Conservation (phyloP, 371 early-diverging fungal genomes). For the Sporodiniella umbellata region DNA sequence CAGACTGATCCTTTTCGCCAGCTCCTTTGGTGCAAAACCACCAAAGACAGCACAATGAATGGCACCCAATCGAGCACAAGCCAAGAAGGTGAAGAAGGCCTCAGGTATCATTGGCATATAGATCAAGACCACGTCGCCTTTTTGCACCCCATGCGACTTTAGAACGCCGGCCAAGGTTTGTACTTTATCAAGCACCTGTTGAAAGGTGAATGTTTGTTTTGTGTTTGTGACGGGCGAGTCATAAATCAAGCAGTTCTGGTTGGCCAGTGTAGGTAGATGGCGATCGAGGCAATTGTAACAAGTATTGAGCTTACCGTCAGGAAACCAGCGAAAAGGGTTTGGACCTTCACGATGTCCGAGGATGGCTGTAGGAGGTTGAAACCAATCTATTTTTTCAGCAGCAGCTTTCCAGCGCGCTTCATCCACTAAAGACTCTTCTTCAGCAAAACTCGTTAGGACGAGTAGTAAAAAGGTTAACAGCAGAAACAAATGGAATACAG, state of each 20-base stretch:
- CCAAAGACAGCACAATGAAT: constrained; percentile 93
- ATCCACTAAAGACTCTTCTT: too few relatives aligned
- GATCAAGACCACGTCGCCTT: constrained; percentile 90
- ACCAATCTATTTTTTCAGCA: too few relatives aligned
- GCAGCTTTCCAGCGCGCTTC: too few relatives aligned
- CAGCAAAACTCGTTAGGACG: too few relatives aligned
- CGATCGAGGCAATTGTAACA: constrained; percentile 96
- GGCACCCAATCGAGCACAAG: constrained; percentile 92
- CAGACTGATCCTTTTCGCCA: constrained; percentile 82
- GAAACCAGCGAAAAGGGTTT: too few relatives aligned
- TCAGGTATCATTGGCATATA: constrained; percentile 99
- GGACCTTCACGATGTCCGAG: too few relatives aligned
- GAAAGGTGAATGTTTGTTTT: constrained; percentile 59
- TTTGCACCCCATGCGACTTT: constrained; percentile 72
- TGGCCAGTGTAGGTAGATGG: constrained; percentile 71
- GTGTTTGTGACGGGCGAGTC: too few relatives aligned
- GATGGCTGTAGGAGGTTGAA: too few relatives aligned
- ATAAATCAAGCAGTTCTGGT: too few relatives aligned
- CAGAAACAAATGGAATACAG: too few relatives aligned
- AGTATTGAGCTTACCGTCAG: constrained; percentile 89
- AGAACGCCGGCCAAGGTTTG: constrained; percentile 83
- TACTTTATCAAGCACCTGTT: constrained; percentile 77
- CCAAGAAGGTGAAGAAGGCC: constrained; percentile 88
- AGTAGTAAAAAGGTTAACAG: too few relatives aligned
- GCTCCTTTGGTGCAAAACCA: constrained; percentile 86